These are phyloP conservation scores for Catharanthus roseus DNA, from an alignment of 257 asterid species.

Conservation along the genomic window DNA sequence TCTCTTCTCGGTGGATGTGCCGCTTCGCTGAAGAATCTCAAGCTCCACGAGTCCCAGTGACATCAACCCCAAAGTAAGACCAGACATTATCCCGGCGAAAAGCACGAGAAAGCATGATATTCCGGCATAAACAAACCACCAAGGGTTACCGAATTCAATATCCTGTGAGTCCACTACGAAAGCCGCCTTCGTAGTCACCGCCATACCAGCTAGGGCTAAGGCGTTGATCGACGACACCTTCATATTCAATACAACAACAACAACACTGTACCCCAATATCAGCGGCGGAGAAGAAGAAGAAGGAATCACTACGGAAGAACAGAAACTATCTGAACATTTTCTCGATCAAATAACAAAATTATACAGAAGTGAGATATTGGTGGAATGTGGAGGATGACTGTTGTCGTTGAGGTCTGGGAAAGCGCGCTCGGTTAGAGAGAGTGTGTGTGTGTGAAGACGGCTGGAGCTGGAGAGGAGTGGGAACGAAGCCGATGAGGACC, in stretches of 20 bases:
- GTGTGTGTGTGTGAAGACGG: background rate
- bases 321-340: no score
- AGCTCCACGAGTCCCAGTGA: constrained; percentile 91
- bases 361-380: no score
- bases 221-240: constrained; percentile 40
- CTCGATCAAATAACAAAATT: no score
- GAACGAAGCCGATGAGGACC: background rate
- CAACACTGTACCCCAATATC: no score
- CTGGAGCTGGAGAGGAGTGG: no score
- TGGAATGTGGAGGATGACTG: no score
- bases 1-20: constrained; percentile 62
- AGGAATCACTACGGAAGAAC: background rate
- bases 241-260: background rate
- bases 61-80: constrained; percentile 89
- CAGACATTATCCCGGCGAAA: constrained; percentile 96
- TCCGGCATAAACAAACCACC: constrained; percentile 92
- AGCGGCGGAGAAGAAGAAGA: background rate
- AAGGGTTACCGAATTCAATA: constrained; percentile 72
- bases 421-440: background rate
- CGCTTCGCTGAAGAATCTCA: constrained; percentile 82
- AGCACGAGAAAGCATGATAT: constrained; percentile 85
- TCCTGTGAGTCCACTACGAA: constrained; percentile 59
- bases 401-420: background rate
- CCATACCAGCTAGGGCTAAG: constrained; percentile 33
- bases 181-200: constrained; percentile 37